phyloP scores from a whole-genome alignment of 2,329 filamentous ascomycete genomes.

The Chaetomium sp. region DNA sequence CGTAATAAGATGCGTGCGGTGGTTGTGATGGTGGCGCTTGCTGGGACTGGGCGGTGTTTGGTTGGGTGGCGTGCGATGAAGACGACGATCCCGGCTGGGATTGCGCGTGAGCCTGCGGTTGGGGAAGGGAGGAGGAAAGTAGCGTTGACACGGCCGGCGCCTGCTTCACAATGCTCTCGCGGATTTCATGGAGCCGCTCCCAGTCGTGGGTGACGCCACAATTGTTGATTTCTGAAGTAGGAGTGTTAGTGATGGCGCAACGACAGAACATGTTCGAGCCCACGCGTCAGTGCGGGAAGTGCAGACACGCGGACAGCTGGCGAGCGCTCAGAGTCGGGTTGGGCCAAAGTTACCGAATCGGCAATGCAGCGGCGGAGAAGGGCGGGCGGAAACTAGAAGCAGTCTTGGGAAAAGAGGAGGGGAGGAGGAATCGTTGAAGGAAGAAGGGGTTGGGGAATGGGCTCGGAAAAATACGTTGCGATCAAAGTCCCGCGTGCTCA shows the following conservation, averaged over 20 bases:
- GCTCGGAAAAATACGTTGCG: too few relatives aligned
- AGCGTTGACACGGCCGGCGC: slow-evolving; percentile 24
- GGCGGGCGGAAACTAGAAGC: too few relatives aligned
- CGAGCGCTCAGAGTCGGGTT: too few relatives aligned
- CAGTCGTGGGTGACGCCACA: slow-evolving; percentile 33
- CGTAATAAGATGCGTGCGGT: slow-evolving; percentile 7
- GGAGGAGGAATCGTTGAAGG: background rate
- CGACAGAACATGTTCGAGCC: background rate
- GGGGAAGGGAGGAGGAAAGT: background rate
- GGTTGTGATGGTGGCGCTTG: background rate
- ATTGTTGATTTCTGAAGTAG: slow-evolving; percentile 37
- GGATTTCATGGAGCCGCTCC: slow-evolving; percentile 38
- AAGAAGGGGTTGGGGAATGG: too few relatives aligned
- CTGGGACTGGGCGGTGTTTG: too few relatives aligned
- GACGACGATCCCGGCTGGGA: slow-evolving; percentile 11
- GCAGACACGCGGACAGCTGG: too few relatives aligned
- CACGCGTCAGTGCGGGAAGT: background rate
- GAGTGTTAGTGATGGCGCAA: slow-evolving; percentile 4
- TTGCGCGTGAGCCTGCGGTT: slow-evolving; percentile 2
- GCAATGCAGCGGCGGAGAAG: too few relatives aligned
- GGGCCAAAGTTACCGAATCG: too few relatives aligned
- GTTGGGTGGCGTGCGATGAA: too few relatives aligned
- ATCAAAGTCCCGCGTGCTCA: too few relatives aligned
- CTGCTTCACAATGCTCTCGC: slow-evolving; percentile 33
- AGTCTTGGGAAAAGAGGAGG: background rate